phyloP scores from a whole-genome alignment of 2,329 filamentous ascomycete genomes.

The Alternaria brassicae region DNA sequence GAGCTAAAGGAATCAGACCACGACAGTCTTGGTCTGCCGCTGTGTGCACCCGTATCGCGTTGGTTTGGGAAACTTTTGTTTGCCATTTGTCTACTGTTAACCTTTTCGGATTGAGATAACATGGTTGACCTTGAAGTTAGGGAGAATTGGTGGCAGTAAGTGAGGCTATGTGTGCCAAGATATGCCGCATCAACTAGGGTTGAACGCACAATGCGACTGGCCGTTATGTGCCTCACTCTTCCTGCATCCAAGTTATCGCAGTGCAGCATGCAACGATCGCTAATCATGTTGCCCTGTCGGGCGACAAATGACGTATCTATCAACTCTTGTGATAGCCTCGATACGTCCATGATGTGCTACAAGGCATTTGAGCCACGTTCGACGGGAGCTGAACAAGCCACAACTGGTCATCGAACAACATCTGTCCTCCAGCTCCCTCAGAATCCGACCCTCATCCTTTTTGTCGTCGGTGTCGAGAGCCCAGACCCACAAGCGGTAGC shows the following conservation, averaged over 20 bases:
- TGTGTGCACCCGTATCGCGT: neutral
- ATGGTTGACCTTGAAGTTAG: neutral
- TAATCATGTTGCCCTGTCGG: neutral
- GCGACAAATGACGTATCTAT: neutral
- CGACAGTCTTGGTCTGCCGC: neutral
- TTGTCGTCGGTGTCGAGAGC: neutral
- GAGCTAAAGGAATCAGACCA: neutral
- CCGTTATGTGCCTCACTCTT: neutral
- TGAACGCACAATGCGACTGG: neutral
- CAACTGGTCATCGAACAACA: neutral
- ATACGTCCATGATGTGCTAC: neutral
- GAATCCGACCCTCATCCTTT: neutral
- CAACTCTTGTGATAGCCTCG: neutral
- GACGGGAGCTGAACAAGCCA: neutral
- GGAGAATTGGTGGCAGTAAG: neutral
- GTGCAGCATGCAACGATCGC: neutral
- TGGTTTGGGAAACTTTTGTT: neutral
- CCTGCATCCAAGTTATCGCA: neutral
- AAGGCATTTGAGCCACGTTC: neutral
- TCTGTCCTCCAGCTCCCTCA: neutral
- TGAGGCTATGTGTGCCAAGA: neutral
- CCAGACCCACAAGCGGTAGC: constrained; percentile 3
- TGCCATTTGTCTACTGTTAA: neutral
- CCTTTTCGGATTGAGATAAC: neutral
- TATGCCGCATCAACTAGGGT: neutral